A percentile compares a stretch with the other conserved stretches of the same genome.
These are phyloP conservation scores for Metschnikowia koreensis DNA, from an alignment of 805 yeast genomes.

Conservation along the genomic window DNA sequence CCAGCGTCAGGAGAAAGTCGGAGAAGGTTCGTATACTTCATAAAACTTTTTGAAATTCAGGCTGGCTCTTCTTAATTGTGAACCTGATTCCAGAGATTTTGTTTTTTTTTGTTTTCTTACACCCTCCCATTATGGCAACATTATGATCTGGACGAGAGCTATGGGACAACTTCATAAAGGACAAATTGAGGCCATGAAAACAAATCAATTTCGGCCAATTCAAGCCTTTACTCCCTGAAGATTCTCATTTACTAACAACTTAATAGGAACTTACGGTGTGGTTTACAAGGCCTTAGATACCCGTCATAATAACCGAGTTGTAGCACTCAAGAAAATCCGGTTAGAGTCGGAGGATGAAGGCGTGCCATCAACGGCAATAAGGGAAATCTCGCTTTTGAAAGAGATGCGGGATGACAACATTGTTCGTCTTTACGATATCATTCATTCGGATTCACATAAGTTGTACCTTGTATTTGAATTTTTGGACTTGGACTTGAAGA, in stretches of 20 bases:
- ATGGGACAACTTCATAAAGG: too few species aligned
- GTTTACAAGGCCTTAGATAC: constrained; percentile 94
- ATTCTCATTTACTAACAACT: constrained; percentile 11
- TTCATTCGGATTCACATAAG: constrained; percentile 91
- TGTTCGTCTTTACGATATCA: constrained; percentile 87
- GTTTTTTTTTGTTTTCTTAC: neutral
- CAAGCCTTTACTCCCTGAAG: neutral
- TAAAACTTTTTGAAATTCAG: too few species aligned
- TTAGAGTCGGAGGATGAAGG: constrained; percentile 97
- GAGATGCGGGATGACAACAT: constrained; percentile 93
- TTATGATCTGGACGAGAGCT: neutral
- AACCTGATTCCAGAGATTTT: neutral
- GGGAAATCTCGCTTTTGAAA: constrained; percentile 91
- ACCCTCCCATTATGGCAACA: neutral
- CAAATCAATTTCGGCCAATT: too few species aligned
- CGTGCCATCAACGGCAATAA: constrained; percentile 95
- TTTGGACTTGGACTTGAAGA: constrained; percentile 90
- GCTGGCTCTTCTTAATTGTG: neutral
- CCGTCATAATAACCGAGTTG: constrained; percentile 86
- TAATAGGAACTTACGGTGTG: constrained; percentile 86
- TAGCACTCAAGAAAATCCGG: constrained; percentile 92
- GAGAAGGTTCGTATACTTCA: constrained; percentile 65
- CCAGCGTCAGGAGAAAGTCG: constrained; percentile 92
- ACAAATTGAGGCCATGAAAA: too few species aligned
- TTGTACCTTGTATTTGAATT: constrained; percentile 90